Evolutionary conservation across 192 early-diverging fungal species (phyloP).

Genomic region (Chytriomyces sp.): DNA sequence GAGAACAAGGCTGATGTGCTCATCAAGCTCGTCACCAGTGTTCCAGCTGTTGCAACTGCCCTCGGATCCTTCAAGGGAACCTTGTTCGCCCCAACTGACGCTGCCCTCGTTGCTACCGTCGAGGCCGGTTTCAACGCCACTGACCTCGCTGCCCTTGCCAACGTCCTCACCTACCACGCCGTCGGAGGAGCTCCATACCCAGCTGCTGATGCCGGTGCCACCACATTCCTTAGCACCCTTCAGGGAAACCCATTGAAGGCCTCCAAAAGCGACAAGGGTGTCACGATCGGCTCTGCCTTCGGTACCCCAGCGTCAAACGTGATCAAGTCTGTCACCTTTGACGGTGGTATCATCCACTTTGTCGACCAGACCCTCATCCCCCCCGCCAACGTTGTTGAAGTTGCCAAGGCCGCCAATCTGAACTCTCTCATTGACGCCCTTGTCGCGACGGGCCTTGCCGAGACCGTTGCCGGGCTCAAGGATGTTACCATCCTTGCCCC

Average conservation of each 20-base stretch:
- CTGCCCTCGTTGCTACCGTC: conserved; percentile 23
- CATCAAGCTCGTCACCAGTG: conserved; percentile 22
- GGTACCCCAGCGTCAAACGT: conserved; percentile 18
- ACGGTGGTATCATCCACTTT: conserved; percentile 48
- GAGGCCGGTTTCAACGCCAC: conserved; percentile 17
- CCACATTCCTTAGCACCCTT: conserved; percentile 16
- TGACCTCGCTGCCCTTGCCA: conserved; percentile 6
- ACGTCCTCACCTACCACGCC: conserved; percentile 31
- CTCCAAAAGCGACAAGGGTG: not conserved
- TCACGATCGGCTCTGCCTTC: not conserved
- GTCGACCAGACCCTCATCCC: conserved; percentile 49
- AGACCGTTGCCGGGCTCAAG: conserved; percentile 35
- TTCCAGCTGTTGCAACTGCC: conserved; percentile 9
- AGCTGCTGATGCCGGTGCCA: not conserved
- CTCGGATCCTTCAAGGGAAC: conserved; percentile 23
- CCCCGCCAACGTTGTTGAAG: conserved; percentile 30
- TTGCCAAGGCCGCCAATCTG: conserved; percentile 17
- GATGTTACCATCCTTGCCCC: conserved; percentile 52
- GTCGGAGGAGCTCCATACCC: conserved; percentile 16
- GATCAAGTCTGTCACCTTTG: conserved; percentile 35
- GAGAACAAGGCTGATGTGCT: conserved; percentile 4
- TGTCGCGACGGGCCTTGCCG: conserved; percentile 10
- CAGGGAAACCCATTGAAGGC: conserved; percentile 13
- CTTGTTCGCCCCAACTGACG: conserved; percentile 38
- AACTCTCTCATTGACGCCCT: conserved; percentile 28